Base-by-base conservation (phyloP, 176 grass and related monocot genomes). In the Tuctoria greenei region DNA sequence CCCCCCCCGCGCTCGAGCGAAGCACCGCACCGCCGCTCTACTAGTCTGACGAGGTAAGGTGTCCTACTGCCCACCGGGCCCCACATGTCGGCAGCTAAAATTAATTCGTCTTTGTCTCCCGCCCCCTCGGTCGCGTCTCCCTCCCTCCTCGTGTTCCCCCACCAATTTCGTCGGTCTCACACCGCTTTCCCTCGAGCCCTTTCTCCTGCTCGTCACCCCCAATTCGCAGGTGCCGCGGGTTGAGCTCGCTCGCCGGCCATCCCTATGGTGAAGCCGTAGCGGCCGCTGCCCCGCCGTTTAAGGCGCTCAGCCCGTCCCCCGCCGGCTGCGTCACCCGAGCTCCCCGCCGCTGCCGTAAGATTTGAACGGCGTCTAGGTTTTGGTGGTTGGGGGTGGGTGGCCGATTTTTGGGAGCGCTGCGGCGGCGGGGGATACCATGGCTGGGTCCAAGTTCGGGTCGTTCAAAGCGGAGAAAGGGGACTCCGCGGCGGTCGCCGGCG, bases 381-480 rank as follows among this genome's bases (percentile, higher is more conserved):
- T 24, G 38, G 45, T 47, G 40, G 69, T 6, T 21, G 36, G 38
- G 40, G 64, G 18, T 3, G 40, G 64, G 18, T 3, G 72, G 1
- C 68, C 16, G 1, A 44, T 69, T 38, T 11, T 46, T 27, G 9
- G 2, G 18, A 75, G 14, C 68, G 39, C 41, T 56, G 31, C 35
- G 34, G 64, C 13, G 23, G 18, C 42, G 60, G 50, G 41, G 61
- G 69, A 18, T 20, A 83, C 67, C 72, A 99, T 99, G 96, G 91
- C 89, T 16, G 82, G 77, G 9, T 73, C 92, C 56, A 91, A 88
- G 70, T 95, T 89, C 13, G 72, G 87, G 73, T 99, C 87, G 23
- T 86, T 82, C 73, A 95, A 92, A 80, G 90, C 89, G 17, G 92
- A 90, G 31, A 88, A 88, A 77, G 89, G 82, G 76, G 82, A 72